phyloP scores from a whole-genome alignment of 352 stramenopile genomes.

The Saprolegnia parasitica region DNA sequence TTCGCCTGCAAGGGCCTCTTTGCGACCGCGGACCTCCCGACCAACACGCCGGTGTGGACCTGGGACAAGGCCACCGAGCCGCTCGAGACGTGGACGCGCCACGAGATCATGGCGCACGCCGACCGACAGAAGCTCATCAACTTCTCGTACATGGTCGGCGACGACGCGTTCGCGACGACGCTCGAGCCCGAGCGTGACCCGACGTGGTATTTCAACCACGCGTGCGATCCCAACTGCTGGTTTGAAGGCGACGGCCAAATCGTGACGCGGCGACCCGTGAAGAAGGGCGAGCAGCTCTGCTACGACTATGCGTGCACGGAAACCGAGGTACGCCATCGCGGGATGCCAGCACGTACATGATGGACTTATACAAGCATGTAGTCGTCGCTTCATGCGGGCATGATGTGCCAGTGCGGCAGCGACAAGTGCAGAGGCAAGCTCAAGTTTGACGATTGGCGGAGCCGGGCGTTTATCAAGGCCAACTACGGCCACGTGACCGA shows the following conservation, averaged over 20 bases:
- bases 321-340: slow-evolving; percentile 13
- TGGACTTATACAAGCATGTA: background rate
- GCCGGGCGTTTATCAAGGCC: slow-evolving; percentile 20
- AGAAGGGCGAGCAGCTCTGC: slow-evolving; percentile 27
- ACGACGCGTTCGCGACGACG: slow-evolving; percentile 27
- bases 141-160: slow-evolving; percentile 28
- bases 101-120: slow-evolving; percentile 17
- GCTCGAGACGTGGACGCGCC: slow-evolving; percentile 24
- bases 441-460: slow-evolving; percentile 26
- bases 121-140: slow-evolving; percentile 28
- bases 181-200: slow-evolving; percentile 13
- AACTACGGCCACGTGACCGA: slow-evolving; percentile 29
- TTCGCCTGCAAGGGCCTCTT: slow-evolving; percentile 25
- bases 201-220: slow-evolving; percentile 28
- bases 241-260: slow-evolving; percentile 29
- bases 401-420: slow-evolving; percentile 22
- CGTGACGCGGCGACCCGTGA: slow-evolving; percentile 19
- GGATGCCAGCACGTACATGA: background rate
- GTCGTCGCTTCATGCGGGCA: slow-evolving; percentile 25
- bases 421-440: slow-evolving; percentile 20
- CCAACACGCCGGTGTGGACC: slow-evolving; percentile 7
- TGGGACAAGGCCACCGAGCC: slow-evolving; percentile 28
- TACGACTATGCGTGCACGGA: slow-evolving; percentile 30
- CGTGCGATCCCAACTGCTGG: slow-evolving; percentile 29
- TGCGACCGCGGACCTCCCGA: slow-evolving; percentile 11